These are phyloP conservation scores for Trichomonas vaginalis DNA, from an alignment of 208 protist species.

Conservation along the genomic window DNA sequence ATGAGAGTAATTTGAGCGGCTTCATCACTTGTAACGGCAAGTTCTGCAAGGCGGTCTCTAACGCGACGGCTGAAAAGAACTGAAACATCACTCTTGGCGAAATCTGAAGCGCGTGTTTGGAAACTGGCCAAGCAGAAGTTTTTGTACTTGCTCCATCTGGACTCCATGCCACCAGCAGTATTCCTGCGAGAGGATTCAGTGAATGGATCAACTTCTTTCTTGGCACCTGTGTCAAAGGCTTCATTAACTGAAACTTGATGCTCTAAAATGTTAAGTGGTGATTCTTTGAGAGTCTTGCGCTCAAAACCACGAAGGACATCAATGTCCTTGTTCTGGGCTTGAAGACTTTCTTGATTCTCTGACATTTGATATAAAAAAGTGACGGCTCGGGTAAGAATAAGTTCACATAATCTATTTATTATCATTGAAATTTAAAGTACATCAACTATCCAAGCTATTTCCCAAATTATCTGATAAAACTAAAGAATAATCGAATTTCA, in stretches of 20 bases:
- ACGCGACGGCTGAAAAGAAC: not conserved
- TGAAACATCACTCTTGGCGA: not conserved
- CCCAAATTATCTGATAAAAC: no score
- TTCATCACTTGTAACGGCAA: conserved; percentile 11
- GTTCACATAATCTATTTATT: no score
- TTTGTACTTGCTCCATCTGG: not conserved
- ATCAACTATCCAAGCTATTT: no score
- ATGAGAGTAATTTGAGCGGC: not conserved
- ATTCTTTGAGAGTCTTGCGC: not conserved
- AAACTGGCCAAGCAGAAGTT: not conserved
- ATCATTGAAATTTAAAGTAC: no score
- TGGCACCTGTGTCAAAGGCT: not conserved
- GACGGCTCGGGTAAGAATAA: no score
- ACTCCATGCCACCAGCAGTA: not conserved
- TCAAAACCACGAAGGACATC: not conserved
- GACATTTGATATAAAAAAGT: no score
- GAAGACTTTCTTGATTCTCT: not conserved
- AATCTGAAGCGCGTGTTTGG: not conserved
- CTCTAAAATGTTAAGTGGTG: not conserved
- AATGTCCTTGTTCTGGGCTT: not conserved
- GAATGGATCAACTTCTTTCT: not conserved
- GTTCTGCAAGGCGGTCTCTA: not conserved
- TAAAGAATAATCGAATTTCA: no score
- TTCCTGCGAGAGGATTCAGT: not conserved
- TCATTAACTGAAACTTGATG: conserved; percentile 1